A percentile compares a stretch with the other conserved stretches of the same genome.
Evolutionary conservation across 2,329 filamentous ascomycete species (phyloP).

Genomic region (Trichothecium sympodiale): DNA sequence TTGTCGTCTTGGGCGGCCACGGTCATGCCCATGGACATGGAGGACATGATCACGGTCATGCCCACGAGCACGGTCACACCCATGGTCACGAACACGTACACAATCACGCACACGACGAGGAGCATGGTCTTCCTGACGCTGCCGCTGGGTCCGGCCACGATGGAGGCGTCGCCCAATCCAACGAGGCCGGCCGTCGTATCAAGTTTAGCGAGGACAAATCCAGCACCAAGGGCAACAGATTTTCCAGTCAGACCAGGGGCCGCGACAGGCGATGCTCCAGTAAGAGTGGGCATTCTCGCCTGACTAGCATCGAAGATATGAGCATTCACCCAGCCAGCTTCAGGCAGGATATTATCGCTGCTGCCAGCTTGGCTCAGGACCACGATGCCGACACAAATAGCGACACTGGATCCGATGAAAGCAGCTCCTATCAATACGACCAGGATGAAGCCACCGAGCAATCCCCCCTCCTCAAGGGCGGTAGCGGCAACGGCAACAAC

Average conservation of each 20-base stretch:
- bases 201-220: conserved; percentile 22
- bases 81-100: conserved; percentile 21
- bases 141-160: conserved; percentile 49
- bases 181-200: conserved; percentile 26
- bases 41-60: conserved; percentile 38
- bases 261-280: conserved; percentile 32
- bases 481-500: conserved; percentile 18
- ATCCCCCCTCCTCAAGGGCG: conserved; percentile 33
- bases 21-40: conserved; percentile 65
- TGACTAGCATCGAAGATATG: conserved; percentile 59
- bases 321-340: conserved; percentile 85
- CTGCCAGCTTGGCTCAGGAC: conserved; percentile 43
- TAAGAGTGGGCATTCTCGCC: conserved; percentile 44
- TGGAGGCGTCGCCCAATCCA: conserved; percentile 38
- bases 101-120: conserved; percentile 27
- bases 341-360: conserved; percentile 83
- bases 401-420: conserved; percentile 18
- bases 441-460: conserved; percentile 32
- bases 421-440: conserved; percentile 34
- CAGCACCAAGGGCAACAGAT: conserved; percentile 16
- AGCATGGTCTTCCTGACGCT: conserved; percentile 34
- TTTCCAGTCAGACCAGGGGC: conserved; percentile 23
- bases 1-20: conserved; percentile 88
- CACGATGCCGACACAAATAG: conserved; percentile 40
- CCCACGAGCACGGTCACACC: conserved; percentile 26